Base-by-base conservation (phyloP, 2,329 filamentous ascomycete species). In the Bretziella fagacearum region DNA sequence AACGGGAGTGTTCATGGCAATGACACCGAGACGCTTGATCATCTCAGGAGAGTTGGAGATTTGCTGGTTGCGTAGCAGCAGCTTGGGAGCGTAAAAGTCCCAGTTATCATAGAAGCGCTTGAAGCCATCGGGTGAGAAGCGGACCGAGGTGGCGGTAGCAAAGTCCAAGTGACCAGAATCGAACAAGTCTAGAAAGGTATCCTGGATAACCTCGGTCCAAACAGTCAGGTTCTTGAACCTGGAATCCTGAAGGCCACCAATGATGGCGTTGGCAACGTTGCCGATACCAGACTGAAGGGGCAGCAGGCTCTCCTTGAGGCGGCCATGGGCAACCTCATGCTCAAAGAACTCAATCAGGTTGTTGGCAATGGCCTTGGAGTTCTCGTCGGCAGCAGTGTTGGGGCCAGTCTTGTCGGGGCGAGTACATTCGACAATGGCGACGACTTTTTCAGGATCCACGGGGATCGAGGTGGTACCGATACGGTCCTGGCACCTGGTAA, bases 1-100 rank as follows among this genome's bases (percentile, higher is more conserved):
- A 40, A 93, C 84, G 18, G 85, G 85, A 0, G 85, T 93, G 71
- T 93, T 93, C 85, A 93, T 93, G 60, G 84, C 85, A 56, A 94
- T 93, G 54, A 86, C 79, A 52, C 85, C 85, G 1, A 93, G 69
- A 22, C 85, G 75, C 47, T 84, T 77, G 66, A 93, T 93, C 64
- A 93, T 86, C 64, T 93, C 85, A 51, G 85, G 85, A 2, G 79
- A 81, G 71, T 93, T 93, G 57, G 81, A 87, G 7, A 93, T 82
- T 59, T 83, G 76, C 66, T 93, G 85, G n/a, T 79, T 79, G 52
- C 86, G 82, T 41, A 93, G 77, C 48, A 93, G 79, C 2, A 93
- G 74, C 67, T 87, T 89, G 59, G 80, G 71, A 43, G 81, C 69
- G 63, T 93, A 93, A 30, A 66, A 60, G 54, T 89, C 81, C 80